Base-by-base conservation (phyloP, 2,329 filamentous ascomycete genomes). In the Lecanicillium sp. region DNA sequence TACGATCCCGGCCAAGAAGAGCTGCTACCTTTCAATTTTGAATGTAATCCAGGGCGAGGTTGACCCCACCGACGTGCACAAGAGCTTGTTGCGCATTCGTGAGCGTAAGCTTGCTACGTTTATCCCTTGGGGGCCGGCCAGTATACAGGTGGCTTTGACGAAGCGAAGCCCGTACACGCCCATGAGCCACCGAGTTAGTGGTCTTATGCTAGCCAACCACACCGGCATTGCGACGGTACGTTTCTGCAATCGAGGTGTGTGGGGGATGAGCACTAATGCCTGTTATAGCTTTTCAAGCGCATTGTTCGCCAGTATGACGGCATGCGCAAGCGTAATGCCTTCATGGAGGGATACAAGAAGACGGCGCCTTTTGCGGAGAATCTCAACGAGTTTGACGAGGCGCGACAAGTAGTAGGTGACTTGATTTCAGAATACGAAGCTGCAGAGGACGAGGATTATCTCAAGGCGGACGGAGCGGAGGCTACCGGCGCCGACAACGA, bases 11-110 rank as follows among this genome's bases (percentile, higher is more conserved):
- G 85, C 84, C 53, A 96, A 96, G 68, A 94, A 87, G 68, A 95
- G 88, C 65, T 98, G 92, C 68, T 98, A 98, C 68, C 96, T 98
- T 56, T 95, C 88, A 34, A 96, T 98, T 51, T 71, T 98, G 46
- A 96, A 98, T 62, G 95, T 98, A 53, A 98, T 98, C 52, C 92
- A 96, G 68, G 92, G 92, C 54, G 92, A 98, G 61, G 92, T 94
- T 29, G 94, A 98, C 57, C 90, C 92, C 8, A 96, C 90, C 3
- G 94, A 98, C 62, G 86, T 98, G 41, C 92, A 98, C 70, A 98
- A 98, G 75, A 96, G 90, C 48, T 70, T 98, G 42, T 78, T 98
- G 42, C 85, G 92, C 48, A 98, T 98, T 55, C 83, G 92, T 35
- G 92, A 98, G 68, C 83, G 92, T 35, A 80, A 87, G 43, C 74